Conservation (phyloP, 495 filamentous ascomycete genomes). For the Talaromyces adpressus region DNA sequence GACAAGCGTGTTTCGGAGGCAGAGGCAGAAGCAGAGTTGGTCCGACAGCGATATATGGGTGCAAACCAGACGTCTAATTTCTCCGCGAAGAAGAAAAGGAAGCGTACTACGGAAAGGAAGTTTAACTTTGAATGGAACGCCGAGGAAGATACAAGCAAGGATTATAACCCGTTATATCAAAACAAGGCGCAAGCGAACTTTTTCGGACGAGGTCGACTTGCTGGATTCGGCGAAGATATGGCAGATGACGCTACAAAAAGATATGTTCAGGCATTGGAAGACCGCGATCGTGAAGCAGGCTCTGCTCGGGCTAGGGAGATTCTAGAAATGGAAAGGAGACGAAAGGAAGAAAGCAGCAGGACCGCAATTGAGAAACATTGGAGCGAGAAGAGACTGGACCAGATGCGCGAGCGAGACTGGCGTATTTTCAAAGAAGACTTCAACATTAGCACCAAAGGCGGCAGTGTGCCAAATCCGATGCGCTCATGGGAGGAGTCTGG, state of each 20-base stretch:
- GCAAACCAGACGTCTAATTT: conserved; percentile 82
- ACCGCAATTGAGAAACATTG: conserved; percentile 83
- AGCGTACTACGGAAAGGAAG: conserved; percentile 88
- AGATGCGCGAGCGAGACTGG: conserved; percentile 98
- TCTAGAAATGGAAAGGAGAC: conserved; percentile 78
- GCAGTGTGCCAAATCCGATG: conserved; percentile 92
- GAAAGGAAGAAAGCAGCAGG: conserved; percentile 68
- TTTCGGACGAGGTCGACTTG: conserved; percentile 73
- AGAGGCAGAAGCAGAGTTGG: conserved; percentile 65
- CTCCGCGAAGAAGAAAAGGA: conserved; percentile 93
- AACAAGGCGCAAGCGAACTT: conserved; percentile 65
- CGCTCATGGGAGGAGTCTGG: conserved; percentile 85
- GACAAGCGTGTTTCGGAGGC: conserved; percentile 57
- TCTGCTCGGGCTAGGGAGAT: conserved; percentile 69
- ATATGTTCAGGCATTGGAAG: conserved; percentile 72
- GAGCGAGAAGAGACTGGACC: conserved; percentile 91
- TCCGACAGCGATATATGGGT: conserved; percentile 87
- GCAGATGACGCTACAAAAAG: conserved; percentile 61
- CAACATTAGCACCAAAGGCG: conserved; percentile 89
- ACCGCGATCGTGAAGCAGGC: conserved; percentile 76
- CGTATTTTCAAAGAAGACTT: conserved; percentile 99
- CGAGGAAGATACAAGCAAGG: conserved; percentile 88
- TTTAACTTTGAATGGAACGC: conserved; percentile 99
- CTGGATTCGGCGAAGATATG: conserved; percentile 75
- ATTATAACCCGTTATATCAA: conserved; percentile 86